Evolutionary conservation across 768 basidiomycete species (phyloP).

Genomic region (Scleroderma citrinum): DNA sequence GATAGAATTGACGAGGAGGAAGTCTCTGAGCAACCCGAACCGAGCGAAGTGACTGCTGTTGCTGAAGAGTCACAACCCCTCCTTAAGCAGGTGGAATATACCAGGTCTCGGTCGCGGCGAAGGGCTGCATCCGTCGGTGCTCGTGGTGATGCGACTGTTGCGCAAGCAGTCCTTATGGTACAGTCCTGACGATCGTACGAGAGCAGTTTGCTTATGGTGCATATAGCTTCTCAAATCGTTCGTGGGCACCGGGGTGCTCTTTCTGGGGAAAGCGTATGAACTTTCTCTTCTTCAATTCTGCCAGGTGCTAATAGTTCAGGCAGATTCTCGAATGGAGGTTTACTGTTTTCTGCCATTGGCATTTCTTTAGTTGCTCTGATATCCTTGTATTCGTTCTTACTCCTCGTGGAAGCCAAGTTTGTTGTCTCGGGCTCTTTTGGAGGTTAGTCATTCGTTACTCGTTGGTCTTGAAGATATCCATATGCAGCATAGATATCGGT

Average conservation of each 20-base stretch:
- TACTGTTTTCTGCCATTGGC: conserved; percentile 78
- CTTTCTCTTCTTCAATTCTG: background rate
- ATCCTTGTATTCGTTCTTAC: conserved; percentile 89
- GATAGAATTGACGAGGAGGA: conserved; percentile 58
- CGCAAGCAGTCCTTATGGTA: conserved; percentile 92
- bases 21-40: conserved; percentile 25
- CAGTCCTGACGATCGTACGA: conserved; percentile 15
- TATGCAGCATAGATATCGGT: conserved; percentile 67
- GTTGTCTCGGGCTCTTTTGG: conserved; percentile 91
- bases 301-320: conserved; percentile 3
- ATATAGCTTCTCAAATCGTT: conserved; percentile 83
- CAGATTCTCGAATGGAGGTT: conserved; percentile 93
- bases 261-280: conserved; percentile 88
- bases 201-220: background rate
- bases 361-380: conserved; percentile 79
- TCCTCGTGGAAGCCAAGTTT: conserved; percentile 82
- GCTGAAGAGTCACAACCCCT: conserved; percentile 53
- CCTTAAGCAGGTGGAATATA: conserved; percentile 33
- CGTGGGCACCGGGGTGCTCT: conserved; percentile 92
- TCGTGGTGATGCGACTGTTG: conserved; percentile 83
- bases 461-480: conserved; percentile 4
- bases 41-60: conserved; percentile 5
- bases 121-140: conserved; percentile 51
- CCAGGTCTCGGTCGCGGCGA: conserved; percentile 50
- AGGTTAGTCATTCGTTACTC: conserved; percentile 41